Conservation (phyloP, 2,329 filamentous ascomycete species). For the Westerdykella sp. region DNA sequence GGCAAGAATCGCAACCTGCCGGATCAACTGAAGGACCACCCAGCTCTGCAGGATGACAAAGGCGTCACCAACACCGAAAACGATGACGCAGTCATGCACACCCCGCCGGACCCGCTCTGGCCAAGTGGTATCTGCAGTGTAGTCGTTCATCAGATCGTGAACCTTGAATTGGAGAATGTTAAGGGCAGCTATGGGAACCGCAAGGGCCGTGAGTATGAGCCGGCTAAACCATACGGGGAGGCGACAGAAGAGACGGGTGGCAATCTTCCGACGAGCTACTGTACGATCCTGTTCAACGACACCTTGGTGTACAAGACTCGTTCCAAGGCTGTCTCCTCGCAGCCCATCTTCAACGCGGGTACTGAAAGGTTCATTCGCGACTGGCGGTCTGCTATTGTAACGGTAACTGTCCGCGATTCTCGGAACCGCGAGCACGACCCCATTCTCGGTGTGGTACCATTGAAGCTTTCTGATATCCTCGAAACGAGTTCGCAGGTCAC, state of each 20-base stretch:
- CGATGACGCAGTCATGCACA: conserved; percentile 81
- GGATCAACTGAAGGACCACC: conserved; percentile 63
- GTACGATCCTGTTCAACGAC: conserved; percentile 85
- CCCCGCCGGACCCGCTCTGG: conserved; percentile 93
- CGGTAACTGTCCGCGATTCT: conserved; percentile 80
- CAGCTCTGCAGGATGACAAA: conserved; percentile 81
- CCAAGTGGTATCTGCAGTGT: conserved; percentile 83
- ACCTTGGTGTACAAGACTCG: conserved; percentile 89
- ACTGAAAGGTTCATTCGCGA: conserved; percentile 90
- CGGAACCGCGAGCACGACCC: conserved; percentile 90
- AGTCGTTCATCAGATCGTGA: conserved; percentile 90
- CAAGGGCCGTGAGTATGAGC: conserved; percentile 82
- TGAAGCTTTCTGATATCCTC: conserved; percentile 83
- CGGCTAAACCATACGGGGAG: conserved; percentile 77
- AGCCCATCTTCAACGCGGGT: conserved; percentile 95
- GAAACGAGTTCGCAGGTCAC: conserved; percentile 81
- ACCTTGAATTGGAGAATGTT: conserved; percentile 84
- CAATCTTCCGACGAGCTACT: conserved; percentile 82
- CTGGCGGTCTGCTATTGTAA: conserved; percentile 83
- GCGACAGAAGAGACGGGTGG: conserved; percentile 77
- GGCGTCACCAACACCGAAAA: conserved; percentile 65
- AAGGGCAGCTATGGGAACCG: conserved; percentile 76
- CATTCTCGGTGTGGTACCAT: conserved; percentile 82
- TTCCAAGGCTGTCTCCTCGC: conserved; percentile 85
- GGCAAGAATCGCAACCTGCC: conserved; percentile 77